A percentile compares a stretch with the other conserved stretches of the same genome.
Evolutionary conservation across 2,329 filamentous ascomycete genomes (phyloP).

Genomic region (Fusarium newnesense): DNA sequence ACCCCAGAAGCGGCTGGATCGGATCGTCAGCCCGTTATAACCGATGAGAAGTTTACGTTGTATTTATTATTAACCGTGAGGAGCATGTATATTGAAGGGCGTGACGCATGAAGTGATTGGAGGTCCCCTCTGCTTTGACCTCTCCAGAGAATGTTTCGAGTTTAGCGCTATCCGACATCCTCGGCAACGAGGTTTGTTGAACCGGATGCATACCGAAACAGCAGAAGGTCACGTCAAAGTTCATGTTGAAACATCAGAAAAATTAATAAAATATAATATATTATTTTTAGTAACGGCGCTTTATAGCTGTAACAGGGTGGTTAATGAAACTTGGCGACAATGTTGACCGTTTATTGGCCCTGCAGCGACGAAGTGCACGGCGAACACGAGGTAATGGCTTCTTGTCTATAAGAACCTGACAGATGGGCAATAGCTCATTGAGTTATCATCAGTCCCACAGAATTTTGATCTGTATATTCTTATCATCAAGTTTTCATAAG

Average conservation of each 20-base stretch:
- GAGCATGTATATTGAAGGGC: not conserved
- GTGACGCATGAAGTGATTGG: not conserved
- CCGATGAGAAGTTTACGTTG: accelerated
- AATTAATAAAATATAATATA: not conserved
- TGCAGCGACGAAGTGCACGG: not conserved
- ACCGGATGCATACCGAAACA: too few relatives aligned
- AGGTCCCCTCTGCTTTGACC: not conserved
- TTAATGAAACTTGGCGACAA: not conserved
- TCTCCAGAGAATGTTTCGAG: not conserved
- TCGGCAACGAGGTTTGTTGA: not conserved
- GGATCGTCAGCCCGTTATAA: not conserved
- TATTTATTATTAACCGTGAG: not conserved
- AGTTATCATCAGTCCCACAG: not conserved
- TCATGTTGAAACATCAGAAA: too few relatives aligned
- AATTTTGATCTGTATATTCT: not conserved
- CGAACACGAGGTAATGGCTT: not conserved
- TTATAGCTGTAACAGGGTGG: not conserved
- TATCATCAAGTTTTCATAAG: not conserved
- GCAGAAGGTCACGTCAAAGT: too few relatives aligned
- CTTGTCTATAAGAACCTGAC: not conserved
- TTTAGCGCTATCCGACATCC: not conserved
- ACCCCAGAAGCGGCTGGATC: not conserved
- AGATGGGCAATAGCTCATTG: accelerated
- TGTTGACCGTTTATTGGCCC: not conserved
- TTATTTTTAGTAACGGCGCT: not conserved